phyloP scores from a whole-genome alignment of 2,329 filamentous ascomycete species.

The Aquanectria penicillioides region DNA sequence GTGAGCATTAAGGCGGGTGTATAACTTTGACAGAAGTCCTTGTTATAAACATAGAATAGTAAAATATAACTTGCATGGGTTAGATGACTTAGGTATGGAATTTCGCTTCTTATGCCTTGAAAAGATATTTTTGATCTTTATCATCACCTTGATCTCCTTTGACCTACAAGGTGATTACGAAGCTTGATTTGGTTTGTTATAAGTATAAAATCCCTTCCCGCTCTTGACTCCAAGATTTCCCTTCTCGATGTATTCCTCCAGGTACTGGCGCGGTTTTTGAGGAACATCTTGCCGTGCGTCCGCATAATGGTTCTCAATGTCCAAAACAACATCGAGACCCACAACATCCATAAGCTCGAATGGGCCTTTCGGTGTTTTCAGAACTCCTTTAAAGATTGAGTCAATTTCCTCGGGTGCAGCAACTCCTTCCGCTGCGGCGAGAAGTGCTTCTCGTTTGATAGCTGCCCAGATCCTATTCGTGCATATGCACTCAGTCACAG shows the following conservation, averaged over 20 bases:
- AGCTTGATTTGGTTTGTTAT: constrained; percentile 9
- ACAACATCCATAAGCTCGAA: constrained; percentile 47
- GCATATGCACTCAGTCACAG: too few relatives aligned
- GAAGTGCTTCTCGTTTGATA: constrained; percentile 45
- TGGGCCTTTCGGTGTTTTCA: constrained; percentile 44
- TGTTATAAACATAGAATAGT: too few relatives aligned
- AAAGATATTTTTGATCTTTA: too few relatives aligned
- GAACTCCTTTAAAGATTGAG: constrained; percentile 42
- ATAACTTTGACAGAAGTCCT: too few relatives aligned
- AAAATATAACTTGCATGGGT: too few relatives aligned
- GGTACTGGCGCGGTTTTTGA: constrained; percentile 36
- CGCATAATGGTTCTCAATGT: constrained; percentile 46
- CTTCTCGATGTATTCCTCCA: constrained; percentile 33
- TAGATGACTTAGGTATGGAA: too few relatives aligned
- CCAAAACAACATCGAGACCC: constrained; percentile 44
- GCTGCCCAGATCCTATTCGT: constrained; percentile 44
- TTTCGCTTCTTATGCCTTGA: too few relatives aligned
- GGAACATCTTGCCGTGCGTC: constrained; percentile 39
- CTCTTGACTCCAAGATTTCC: constrained; percentile 44
- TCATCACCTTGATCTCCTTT: too few relatives aligned
- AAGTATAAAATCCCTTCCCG: constrained; percentile 43
- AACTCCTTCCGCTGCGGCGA: constrained; percentile 43
- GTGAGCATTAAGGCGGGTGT: too few relatives aligned
- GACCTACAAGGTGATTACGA: too few relatives aligned
- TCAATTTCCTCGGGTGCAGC: constrained; percentile 46